Percentiles rank a stretch among this genome's conserved stretches.
Conservation (phyloP, 768 basidiomycete species). For the Epithele typhae region DNA sequence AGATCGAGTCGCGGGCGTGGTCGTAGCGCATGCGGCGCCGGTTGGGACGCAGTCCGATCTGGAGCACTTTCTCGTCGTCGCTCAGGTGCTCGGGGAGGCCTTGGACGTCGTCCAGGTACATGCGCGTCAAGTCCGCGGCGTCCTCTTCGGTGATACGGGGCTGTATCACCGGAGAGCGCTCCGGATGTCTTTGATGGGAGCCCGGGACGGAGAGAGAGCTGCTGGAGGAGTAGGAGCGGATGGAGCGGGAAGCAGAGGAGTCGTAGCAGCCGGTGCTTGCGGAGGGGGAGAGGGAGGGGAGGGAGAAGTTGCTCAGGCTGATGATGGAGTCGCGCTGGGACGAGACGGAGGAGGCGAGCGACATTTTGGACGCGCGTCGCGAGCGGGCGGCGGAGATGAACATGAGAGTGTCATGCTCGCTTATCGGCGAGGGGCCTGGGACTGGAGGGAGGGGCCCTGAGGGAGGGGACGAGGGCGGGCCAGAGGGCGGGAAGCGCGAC, state of each 20-base stretch:
- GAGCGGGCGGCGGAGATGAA: constrained; percentile 34
- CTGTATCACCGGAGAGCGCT: constrained; percentile 20
- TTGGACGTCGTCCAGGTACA: constrained; percentile 25
- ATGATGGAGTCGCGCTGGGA: constrained; percentile 27
- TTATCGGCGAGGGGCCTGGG: constrained; percentile 57
- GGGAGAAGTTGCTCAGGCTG: constrained; percentile 16
- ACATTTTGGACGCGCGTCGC: constrained; percentile 31
- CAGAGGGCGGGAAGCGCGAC: constrained; percentile 31
- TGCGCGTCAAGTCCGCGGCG: constrained; percentile 19
- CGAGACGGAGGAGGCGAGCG: constrained; percentile 25
- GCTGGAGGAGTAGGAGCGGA: constrained; percentile 24
- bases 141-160: constrained; percentile 29
- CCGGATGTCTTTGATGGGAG: constrained; percentile 2
- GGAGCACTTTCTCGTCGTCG: constrained; percentile 20
- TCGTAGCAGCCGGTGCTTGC: constrained; percentile 19
- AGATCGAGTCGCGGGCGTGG: constrained; percentile 22
- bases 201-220: constrained; percentile 21
- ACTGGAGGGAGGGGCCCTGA: constrained; percentile 58
- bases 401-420: constrained; percentile 43
- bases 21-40: background rate
- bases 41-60: constrained; percentile 9
- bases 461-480: constrained; percentile 58
- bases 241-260: constrained; percentile 21
- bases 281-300: constrained; percentile 20
- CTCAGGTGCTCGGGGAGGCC: constrained; percentile 16